Evolutionary conservation across 2,329 filamentous ascomycete genomes (phyloP), one percentile per base, ranked within the genome.

Genomic region (Trichoderma harzianum): DNA sequence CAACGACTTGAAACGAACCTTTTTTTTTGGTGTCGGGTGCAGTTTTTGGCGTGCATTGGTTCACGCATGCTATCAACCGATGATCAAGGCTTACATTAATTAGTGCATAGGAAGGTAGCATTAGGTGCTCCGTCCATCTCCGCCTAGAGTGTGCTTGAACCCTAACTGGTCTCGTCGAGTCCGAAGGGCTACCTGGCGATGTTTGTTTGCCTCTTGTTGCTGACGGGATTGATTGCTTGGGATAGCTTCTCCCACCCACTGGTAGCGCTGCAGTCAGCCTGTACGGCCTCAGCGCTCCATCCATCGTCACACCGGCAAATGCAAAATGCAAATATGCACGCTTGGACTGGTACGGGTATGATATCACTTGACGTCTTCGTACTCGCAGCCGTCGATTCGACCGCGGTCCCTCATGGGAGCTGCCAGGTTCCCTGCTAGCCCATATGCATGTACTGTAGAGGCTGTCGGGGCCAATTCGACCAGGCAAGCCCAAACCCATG

Each of bases 1-100:
- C 28, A 53, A 60, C 60, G 26, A 65, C 60, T 65, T 73, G 72
- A 72, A 72, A 69, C 72, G 69, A 39, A 66, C 28, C 65, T 68
- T 70, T 60, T 64, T 61, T 61, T 64, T 60, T 24, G 32, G 43
- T 51, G 43, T 51, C 43, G 65, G 39, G 51, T 51, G 43, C 39
- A 12, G 2, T 51, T 28, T 57, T 43, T 70, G 68, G 68, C 58
- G 55, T 69, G 66, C 55, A 43, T 30, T 43, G 53, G 53, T 69
- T 69, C 66, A 69, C 66, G 66, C 66, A 68, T 57, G n/a, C 47
- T 18, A 4, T 36, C 30, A 61, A 61, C 65, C 18, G 55, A 32
- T 32, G 28, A 60, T 34, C 57, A 34, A 34, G 57, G n/a, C 57
- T 14, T 21, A 21, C 10, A 60, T 60, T 60, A 14, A 21, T 21